phyloP scores from a whole-genome alignment of 2,329 filamentous ascomycete species.

The Scortechinia acanthostroma region DNA sequence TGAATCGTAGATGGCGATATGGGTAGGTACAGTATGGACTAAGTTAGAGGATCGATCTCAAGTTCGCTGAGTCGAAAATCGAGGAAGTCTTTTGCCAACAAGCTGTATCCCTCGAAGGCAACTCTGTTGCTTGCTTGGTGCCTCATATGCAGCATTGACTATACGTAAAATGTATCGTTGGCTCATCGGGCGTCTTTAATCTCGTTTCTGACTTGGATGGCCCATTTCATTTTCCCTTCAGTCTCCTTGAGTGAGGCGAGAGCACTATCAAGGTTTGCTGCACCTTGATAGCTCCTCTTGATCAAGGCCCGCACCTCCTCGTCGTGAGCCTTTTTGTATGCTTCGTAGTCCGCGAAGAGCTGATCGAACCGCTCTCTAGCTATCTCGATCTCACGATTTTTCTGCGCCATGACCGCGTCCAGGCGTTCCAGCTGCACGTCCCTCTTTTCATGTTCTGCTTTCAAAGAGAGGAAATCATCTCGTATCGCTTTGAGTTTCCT shows the following conservation, averaged over 20 bases:
- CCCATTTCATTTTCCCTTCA: constrained; percentile 35
- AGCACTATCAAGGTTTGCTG: constrained; percentile 20
- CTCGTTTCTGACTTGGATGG: constrained; percentile 28
- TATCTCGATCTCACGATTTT: neutral
- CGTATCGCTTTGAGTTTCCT: constrained; percentile 22
- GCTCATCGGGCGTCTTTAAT: no score
- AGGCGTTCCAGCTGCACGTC: neutral
- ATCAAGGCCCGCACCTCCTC: constrained; percentile 25
- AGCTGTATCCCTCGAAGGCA: no score
- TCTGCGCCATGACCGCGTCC: neutral
- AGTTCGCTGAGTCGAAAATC: no score
- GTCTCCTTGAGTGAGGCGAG: constrained; percentile 28
- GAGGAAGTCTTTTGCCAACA: no score
- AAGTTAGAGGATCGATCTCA: no score
- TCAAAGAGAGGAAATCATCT: neutral
- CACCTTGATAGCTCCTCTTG: constrained; percentile 16
- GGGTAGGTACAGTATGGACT: no score
- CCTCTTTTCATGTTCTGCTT: neutral
- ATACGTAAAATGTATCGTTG: no score
- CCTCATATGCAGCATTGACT: no score
- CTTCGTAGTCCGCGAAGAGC: constrained; percentile 19
- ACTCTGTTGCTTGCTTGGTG: no score
- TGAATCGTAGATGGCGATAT: no score
- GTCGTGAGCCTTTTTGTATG: constrained; percentile 25
- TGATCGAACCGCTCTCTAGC: constrained; percentile 4